These are phyloP conservation scores for Trichosporon sp. DNA, from an alignment of 1,284 basidiomycete genomes.

Conservation along the genomic window DNA sequence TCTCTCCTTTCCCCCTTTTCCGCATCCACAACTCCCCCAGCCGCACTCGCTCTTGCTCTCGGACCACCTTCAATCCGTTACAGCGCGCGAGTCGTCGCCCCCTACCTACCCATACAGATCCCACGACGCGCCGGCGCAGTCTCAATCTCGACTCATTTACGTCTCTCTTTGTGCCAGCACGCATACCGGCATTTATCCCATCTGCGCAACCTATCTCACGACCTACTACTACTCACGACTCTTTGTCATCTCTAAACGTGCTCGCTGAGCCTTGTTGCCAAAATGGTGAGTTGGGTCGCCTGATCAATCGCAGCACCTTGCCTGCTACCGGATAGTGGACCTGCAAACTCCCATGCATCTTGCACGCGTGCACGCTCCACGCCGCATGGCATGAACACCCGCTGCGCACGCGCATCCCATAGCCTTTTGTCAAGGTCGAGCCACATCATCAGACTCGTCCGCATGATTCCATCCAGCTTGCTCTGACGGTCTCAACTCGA, in stretches of 20 bases:
- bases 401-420: neutral
- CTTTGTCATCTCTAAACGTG: neutral
- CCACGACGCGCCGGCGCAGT: slow-evolving; percentile 8
- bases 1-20: neutral
- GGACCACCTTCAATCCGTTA: neutral
- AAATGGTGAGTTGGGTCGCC: neutral
- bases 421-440: neutral
- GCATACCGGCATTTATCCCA: neutral
- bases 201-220: neutral
- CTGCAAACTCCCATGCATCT: neutral
- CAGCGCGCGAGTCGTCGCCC: slow-evolving; percentile 14
- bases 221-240: neutral
- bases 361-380: neutral
- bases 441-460: neutral
- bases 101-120: neutral
- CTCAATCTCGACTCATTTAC: neutral
- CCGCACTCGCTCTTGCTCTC: neutral
- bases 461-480: neutral
- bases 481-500: neutral
- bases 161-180: neutral
- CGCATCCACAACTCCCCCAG: neutral
- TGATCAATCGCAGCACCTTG: neutral
- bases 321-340: no score
- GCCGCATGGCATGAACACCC: neutral
- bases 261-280: neutral